Evolutionary conservation across 2,329 filamentous ascomycete genomes (phyloP), one percentile per base, ranked within the genome.

Genomic region (Ophioceras dolichostomum): DNA sequence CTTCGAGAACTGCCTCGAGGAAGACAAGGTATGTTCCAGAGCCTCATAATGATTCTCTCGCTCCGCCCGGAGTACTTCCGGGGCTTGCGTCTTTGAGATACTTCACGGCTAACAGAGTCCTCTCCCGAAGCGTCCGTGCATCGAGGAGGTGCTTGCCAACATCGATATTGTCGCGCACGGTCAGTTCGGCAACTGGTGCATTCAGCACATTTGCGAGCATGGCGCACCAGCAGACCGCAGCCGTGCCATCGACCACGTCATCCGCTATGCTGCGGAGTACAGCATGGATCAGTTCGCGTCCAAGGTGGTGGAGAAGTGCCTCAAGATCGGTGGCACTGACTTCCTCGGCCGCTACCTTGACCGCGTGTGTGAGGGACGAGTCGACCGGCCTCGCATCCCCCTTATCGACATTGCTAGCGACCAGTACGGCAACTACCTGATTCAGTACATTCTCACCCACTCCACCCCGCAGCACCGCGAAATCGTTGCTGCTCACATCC

Each of bases 111-210:
- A n/a, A n/a, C n/a, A n/a, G n/a, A n/a, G 28, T 18, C 26, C 27
- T 21, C 8, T 32, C 2, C 16, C 4, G 4, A 47, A 94, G 88
- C 87, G 93, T 42, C 88, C 88, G 32, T 95, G 91, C 54, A 94
- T 98, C 53, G 88, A 94, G 57, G 91, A 98, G 59, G 91, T 98
- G 28, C 75, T 98, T 39, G 76, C 75, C 42, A 95, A 91, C 56
- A 94, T 98, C 49, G 87, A 98, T 60, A 83, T 94, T 43, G 87
- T 98, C 52, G 84, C 91, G 41, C 89, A 95, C 56, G 91, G 91
- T 19, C 91, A 98, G 56, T 98, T 98, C 55, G 91, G 91, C 39
- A 98, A 98, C 58, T 98, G 91, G 91, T 98, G 91, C 64, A 96
- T 98, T 51, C 91, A 98, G 62, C 91, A 98, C 61, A 87, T 98